These are phyloP conservation scores for Leccinum variabile DNA, from an alignment of 1,284 basidiomycete species.

Conservation along the genomic window DNA sequence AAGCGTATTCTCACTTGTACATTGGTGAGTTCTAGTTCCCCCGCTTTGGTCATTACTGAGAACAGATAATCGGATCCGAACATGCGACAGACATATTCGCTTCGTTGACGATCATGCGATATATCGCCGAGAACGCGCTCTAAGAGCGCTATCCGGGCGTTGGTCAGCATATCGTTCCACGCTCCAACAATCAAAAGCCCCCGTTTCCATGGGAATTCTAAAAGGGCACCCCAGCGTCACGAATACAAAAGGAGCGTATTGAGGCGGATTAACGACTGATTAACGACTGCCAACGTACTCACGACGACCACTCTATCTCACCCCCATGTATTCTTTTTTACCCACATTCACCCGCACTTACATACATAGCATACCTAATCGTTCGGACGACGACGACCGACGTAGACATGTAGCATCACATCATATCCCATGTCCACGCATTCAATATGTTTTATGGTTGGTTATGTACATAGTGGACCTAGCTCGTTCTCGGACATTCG, in stretches of 20 bases:
- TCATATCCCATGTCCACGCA: not conserved
- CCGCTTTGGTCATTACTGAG: slow-evolving; percentile 11
- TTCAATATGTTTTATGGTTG: not conserved
- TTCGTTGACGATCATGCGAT: slow-evolving; percentile 65
- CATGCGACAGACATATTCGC: slow-evolving; percentile 53
- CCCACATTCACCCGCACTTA: not conserved
- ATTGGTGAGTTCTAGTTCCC: slow-evolving; percentile 46
- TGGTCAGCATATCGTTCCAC: not conserved
- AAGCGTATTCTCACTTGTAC: slow-evolving; percentile 53
- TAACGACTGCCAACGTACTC: not conserved
- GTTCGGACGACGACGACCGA: not conserved
- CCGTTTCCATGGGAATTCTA: not conserved
- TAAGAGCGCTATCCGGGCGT: slow-evolving; percentile 20
- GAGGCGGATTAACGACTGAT: not conserved
- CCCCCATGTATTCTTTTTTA: not conserved
- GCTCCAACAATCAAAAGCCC: not conserved
- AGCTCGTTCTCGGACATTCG: not conserved
- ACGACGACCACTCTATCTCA: not conserved
- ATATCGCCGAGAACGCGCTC: slow-evolving; percentile 49
- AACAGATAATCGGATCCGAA: not conserved
- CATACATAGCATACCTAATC: not conserved
- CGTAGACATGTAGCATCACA: not conserved
- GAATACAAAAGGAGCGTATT: not conserved
- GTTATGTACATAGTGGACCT: not conserved
- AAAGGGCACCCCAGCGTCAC: not conserved